Conservation (phyloP, 1,139 yeast species). For the Taiozyma onychis region DNA sequence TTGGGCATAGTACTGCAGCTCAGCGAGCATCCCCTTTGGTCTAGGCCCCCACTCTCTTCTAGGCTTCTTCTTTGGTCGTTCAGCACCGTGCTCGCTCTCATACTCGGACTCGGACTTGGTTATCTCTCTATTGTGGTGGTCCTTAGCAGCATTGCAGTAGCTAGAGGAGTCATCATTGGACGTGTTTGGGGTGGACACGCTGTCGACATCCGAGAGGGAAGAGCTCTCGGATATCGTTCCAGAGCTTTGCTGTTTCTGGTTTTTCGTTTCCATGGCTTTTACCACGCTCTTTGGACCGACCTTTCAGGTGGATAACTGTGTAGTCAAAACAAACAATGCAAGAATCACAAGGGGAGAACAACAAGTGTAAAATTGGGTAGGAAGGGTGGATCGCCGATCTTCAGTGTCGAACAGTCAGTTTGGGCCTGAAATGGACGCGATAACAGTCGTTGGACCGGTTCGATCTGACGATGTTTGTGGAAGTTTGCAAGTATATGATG, state of each 20-base stretch:
- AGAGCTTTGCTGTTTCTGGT: not conserved
- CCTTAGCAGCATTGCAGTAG: not conserved
- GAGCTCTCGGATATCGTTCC: not conserved
- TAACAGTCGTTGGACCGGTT: too few relatives aligned
- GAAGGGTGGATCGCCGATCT: not conserved
- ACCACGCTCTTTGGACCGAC: not conserved
- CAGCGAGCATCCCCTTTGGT: slow-evolving; percentile 2
- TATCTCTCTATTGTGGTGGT: not conserved
- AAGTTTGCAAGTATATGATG: too few relatives aligned
- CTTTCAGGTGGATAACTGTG: not conserved
- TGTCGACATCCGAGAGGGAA: not conserved
- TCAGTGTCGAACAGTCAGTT: too few relatives aligned
- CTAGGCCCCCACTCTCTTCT: slow-evolving; percentile 9
- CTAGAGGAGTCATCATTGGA: not conserved
- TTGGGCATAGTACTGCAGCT: not conserved
- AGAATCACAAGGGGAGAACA: not conserved
- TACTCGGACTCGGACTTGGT: not conserved
- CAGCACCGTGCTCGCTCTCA: not conserved
- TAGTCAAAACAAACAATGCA: not conserved
- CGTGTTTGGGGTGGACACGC: not conserved
- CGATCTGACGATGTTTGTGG: too few relatives aligned
- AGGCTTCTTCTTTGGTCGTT: not conserved
- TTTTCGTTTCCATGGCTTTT: not conserved
- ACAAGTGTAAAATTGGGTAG: not conserved
- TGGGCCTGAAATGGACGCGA: too few relatives aligned